Evolutionary conservation across 306 rosid species (phyloP), one percentile per base, ranked within the genome.

Genomic region (Casuarina cunninghamiana): DNA sequence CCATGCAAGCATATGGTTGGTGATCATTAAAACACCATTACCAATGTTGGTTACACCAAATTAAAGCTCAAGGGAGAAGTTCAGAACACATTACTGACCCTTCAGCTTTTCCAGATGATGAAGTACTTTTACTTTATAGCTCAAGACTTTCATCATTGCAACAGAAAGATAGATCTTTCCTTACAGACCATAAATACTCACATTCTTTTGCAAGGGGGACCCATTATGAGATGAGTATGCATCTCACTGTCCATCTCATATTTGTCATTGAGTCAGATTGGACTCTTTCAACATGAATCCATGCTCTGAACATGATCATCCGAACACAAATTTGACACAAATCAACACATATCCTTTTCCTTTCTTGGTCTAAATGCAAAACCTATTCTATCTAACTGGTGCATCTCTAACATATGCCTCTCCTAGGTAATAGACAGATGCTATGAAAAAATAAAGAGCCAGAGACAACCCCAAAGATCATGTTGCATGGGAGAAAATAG

Each of bases 371-470:
- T n/a, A 32, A 49, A 7, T 66, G 13, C 53, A 16, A 75, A 51
- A 2, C 32, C 45, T 75, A 39, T 49, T 55, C 75, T 57, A 67
- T 53, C 73, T 51, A 32, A 76, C 17, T 70, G n/a, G 66, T 44
- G 8, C 13, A 17, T 16, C 50, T 5, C 6, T 37, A 75, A 35
- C 61, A 74, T 21, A 11, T 66, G 63, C 69, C 15, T 75, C 50
- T 35, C 44, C 79, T 11, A 5, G 39, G 19, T 17, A 13, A 62
- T 60, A 26, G 13, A 58, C 65, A 58, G 65, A 58, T 58, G 39
- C 38, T 9, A 26, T 3, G 51, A 6, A 53, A 66, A 74, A 15
- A 44, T 9, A 26, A 61, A 3, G 38, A 35, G 39, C 42, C 45
- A 43, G 16, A 32, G 17, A 62, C 49, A 53, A 54, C 44, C 41